Conservation (phyloP, 1,284 basidiomycete species). For the Trichosporon faecale region DNA sequence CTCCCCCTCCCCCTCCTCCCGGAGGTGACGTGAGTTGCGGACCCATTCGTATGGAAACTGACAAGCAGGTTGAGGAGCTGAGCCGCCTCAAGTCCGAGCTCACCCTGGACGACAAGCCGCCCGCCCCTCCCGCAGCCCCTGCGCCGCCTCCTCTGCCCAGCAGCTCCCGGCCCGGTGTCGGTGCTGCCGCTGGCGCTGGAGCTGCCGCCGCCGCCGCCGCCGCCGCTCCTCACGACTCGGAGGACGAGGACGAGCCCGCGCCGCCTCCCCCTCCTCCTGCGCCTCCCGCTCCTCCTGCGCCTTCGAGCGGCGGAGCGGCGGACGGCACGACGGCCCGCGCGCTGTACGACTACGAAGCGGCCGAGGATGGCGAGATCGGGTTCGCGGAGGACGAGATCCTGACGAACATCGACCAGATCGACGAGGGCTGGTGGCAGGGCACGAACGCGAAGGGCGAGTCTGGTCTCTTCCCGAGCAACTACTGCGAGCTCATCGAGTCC, state of each 20-base stretch:
- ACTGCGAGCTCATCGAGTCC: conserved; percentile 64
- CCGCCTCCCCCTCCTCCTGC: background rate
- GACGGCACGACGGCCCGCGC: conserved; percentile 55
- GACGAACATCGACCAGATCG: conserved; percentile 75
- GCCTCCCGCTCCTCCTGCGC: background rate
- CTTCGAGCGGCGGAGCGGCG: background rate
- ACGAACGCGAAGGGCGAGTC: conserved; percentile 62
- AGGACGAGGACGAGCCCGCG: conserved; percentile 10
- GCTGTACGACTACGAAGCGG: conserved; percentile 72
- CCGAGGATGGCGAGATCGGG: conserved; percentile 66
- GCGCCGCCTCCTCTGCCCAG: conserved; percentile 40
- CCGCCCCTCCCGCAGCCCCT: conserved; percentile 38
- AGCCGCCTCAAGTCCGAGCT: conserved; percentile 46
- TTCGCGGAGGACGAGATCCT: conserved; percentile 77
- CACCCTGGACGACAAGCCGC: conserved; percentile 40
- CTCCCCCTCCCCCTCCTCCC: conserved; percentile 45
- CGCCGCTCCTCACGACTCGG: background rate
- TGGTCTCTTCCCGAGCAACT: conserved; percentile 71
- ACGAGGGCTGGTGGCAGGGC: conserved; percentile 79
- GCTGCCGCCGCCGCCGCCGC: conserved; percentile 13
- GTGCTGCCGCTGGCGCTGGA: conserved; percentile 1
- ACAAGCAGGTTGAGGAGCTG: conserved; percentile 44
- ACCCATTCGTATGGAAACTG: conserved; percentile 9
- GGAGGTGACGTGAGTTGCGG: conserved; percentile 46
- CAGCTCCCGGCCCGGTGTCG: conserved; percentile 28